Conservation (phyloP, 768 basidiomycete species). For the Lactarius tabidus region DNA sequence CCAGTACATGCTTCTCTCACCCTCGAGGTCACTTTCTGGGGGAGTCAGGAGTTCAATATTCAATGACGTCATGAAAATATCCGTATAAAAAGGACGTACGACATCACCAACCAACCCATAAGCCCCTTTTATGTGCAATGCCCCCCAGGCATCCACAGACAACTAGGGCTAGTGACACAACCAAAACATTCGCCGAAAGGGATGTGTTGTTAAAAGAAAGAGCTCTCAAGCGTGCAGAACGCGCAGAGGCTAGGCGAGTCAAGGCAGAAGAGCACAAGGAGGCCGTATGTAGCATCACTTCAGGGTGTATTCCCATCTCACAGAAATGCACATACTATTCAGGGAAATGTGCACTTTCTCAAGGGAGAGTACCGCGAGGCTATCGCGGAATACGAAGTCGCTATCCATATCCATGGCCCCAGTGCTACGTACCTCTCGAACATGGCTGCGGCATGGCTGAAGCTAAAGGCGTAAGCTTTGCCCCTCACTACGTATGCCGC, state of each 20-base stretch:
- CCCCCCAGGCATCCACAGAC: no score
- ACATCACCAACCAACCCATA: no score
- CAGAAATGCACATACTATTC: no score
- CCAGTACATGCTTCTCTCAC: no score
- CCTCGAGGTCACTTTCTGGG: no score
- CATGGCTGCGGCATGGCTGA: constrained; percentile 41
- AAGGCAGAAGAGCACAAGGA: constrained; percentile 7
- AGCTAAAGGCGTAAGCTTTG: constrained; percentile 32
- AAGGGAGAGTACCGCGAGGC: constrained; percentile 37
- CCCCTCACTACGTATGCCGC: neutral
- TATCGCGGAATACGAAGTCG: constrained; percentile 40
- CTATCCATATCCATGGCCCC: constrained; percentile 37
- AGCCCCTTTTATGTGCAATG: no score
- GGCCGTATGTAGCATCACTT: constrained; percentile 14
- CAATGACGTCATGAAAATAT: no score
- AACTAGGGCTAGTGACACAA: neutral
- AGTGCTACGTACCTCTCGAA: constrained; percentile 41
- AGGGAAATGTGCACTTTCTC: constrained; percentile 46
- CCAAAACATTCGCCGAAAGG: no score
- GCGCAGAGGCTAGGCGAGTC: neutral
- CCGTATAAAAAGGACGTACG: no score
- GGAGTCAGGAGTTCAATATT: no score
- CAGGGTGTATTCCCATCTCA: no score
- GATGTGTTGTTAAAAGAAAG: neutral
- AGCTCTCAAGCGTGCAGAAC: constrained; percentile 1